Evolutionary conservation across 192 early-diverging fungal genomes (phyloP), one percentile per base, ranked within the genome.

Genomic region (Rhizoclosmatium globosum): DNA sequence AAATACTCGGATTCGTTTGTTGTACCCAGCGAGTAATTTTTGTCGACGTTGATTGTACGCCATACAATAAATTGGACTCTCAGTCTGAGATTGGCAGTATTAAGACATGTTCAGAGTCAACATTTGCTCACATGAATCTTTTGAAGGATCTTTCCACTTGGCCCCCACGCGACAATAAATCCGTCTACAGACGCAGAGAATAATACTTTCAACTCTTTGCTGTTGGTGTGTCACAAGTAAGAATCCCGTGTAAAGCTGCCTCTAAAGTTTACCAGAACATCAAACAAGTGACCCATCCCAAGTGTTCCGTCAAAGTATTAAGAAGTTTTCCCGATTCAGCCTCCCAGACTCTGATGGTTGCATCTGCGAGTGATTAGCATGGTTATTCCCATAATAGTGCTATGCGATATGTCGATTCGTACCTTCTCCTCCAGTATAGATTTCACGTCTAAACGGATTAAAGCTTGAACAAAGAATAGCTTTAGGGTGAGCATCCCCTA

Each of bases 161-260:
- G 68, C 17, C 85, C 84, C 89, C 89, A 91, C 3, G 82, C 87
- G 45, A 91, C 87, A 39, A 91, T 72, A 47, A 80, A 77, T 2
- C 89, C 89, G 67, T 91, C 89, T 23, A 90, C 82, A 4, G 88
- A 85, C 44, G 78, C 80, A 19, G 88, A 90, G 50, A 90, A 90
- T 44, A 91, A 61, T 15, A 87, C 73, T 69, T 88, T 90, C 59
- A 87, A 47, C 73, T 91, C 89, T 68, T 85, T 87, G 82, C 88
- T 89, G n/a, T 15, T 57, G 62, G 19, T 41, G 13, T 59, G 7
- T 19, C 9, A 21, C 9, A 45, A 68, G 21, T 68, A 15, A 15
- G 43, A 58, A 69, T 46, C 46, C 11, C 17, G 53, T 59, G 31
- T 31, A 31, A 31, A 31, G 31, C 9, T 17, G 9, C 50, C 0